These are phyloP conservation scores for Candida sp. DNA, from an alignment of 1,139 yeast genomes.

Conservation along the genomic window DNA sequence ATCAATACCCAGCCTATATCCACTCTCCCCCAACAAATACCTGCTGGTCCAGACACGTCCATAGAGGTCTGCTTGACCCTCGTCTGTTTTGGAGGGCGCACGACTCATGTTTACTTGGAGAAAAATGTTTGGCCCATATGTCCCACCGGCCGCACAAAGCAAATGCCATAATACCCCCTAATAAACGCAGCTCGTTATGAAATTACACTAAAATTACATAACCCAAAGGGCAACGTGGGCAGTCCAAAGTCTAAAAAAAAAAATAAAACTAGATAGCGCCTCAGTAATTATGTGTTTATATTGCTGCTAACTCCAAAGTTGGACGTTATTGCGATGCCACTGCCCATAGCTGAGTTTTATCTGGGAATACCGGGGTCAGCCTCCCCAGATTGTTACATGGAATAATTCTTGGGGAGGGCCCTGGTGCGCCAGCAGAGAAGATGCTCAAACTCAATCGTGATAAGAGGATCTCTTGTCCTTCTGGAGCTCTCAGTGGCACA, in stretches of 20 bases:
- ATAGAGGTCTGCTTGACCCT: neutral
- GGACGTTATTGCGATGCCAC: neutral
- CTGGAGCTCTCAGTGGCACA: neutral
- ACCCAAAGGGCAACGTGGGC: neutral
- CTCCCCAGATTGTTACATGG: neutral
- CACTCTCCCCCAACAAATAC: no score
- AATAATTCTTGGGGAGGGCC: neutral
- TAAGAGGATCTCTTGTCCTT: neutral
- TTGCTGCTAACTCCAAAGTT: neutral
- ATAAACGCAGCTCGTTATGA: neutral
- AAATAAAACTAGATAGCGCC: neutral
- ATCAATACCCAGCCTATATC: no score
- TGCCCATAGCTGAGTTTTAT: neutral
- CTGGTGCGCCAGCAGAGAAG: neutral
- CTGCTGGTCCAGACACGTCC: no score
- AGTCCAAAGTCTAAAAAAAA: neutral
- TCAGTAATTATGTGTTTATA: neutral
- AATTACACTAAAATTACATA: neutral
- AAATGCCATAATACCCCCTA: neutral
- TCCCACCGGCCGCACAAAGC: neutral
- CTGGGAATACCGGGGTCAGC: neutral
- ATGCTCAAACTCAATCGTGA: neutral
- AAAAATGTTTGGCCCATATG: no score
- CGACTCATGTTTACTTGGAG: no score
- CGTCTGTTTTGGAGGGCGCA: neutral